These are phyloP conservation scores for Sonneratia alba DNA, from an alignment of 345 rosid species.

Conservation along the genomic window DNA sequence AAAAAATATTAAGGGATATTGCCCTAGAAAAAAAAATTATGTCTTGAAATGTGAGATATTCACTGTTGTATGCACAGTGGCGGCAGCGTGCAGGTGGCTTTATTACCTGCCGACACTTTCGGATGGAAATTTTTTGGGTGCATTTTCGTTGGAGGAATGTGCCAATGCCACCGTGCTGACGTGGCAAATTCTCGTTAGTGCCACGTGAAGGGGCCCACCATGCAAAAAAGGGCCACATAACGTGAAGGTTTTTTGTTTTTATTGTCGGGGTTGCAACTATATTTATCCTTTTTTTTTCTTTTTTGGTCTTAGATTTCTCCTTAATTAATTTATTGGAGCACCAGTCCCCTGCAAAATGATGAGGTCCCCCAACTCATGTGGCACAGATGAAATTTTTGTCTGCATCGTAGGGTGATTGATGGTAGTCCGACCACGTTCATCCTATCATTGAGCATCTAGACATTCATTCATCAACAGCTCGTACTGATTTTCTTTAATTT, in stretches of 20 bases:
- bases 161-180: neutral
- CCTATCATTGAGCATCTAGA: neutral
- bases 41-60: neutral
- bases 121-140: too few relatives aligned
- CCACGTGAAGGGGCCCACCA: constrained; percentile 1
- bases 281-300: neutral
- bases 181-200: neutral
- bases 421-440: neutral
- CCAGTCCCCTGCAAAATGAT: neutral
- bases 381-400: constrained; percentile 1
- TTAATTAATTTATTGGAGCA: neutral
- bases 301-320: neutral
- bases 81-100: too few relatives aligned
- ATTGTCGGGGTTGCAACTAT: neutral
- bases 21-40: too few relatives aligned
- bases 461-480: neutral
- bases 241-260: neutral
- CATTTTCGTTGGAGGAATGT: neutral
- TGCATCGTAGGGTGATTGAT: neutral
- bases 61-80: neutral
- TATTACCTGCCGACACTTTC: neutral
- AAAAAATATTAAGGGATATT: too few relatives aligned
- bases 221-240: neutral
- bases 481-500: neutral
- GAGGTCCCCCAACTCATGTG: constrained; percentile 6